Evolutionary conservation across 140 eudicot species (phyloP), one percentile per base, ranked within the genome.

Genomic region (Erigeron philadelphicus): DNA sequence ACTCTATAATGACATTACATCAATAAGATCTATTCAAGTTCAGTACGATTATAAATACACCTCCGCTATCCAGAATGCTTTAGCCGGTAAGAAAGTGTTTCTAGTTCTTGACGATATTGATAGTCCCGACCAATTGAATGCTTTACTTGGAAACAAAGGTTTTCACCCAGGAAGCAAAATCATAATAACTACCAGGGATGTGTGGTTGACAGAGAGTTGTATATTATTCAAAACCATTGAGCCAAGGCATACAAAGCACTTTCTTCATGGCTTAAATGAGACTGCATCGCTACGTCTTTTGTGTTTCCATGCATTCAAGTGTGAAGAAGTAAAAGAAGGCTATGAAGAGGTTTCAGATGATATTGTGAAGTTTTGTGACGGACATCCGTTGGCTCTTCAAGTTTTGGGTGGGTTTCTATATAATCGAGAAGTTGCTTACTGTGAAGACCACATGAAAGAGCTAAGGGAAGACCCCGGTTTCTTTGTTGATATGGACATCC

Each of bases 131-230:
- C 38, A 57, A 19, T 19, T 57, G 57, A 18, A 50, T 1, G 57
- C 57, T n/a, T 50, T 50, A 50, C 57, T n/a, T 1, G 57, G 57
- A n/a, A 50, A n/a, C 21, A 50, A 50, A 50, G 9, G 57, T 50
- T 50, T 50, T 50, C 57, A 50, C 19, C 1, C 9, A 19, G n/a
- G 41, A 57, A 18, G 13, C 38, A 70, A 70, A 70, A 41, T 55
- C 54, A 70, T 70, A 3, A 45, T 49, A 55, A 70, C 75, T 8
- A 70, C 66, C 10, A 70, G 5, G 7, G 17, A 57, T 17, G 15
- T 6, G 11, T 21, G 52, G 1, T 41, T 63, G n/a, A 63, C 16
- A 15, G 53, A 63, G 53, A 63, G 49, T 5, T 55, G 16, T 19
- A 64, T 6, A 38, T 41, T 69, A 19, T 69, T 45, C 41, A 40